Conservation (phyloP, 805 yeast genomes). For the Pichia cephalocereana region DNA sequence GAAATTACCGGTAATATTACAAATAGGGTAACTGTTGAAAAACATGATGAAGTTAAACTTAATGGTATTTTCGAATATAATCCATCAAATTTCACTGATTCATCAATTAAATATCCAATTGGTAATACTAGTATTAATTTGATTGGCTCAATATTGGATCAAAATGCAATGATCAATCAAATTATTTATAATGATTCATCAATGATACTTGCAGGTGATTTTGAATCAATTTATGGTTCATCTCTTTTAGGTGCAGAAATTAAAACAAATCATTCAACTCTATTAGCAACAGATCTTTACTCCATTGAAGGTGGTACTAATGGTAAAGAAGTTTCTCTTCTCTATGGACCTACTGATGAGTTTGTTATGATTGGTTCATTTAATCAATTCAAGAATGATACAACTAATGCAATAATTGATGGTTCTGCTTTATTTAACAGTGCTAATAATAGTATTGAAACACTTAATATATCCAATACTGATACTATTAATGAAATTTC, state of each 20-base stretch:
- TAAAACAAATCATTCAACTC: constrained; percentile 8
- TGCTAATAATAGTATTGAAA: constrained; percentile 31
- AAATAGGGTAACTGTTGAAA: background rate
- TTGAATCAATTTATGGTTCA: constrained; percentile 28
- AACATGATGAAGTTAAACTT: constrained; percentile 19
- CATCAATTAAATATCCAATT: constrained; percentile 23
- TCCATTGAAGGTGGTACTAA: constrained; percentile 32
- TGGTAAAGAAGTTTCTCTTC: constrained; percentile 16
- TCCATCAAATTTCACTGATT: constrained; percentile 43
- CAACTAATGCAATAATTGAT: constrained; percentile 16
- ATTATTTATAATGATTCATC: constrained; percentile 25
- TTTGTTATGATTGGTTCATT: constrained; percentile 37
- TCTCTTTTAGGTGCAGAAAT: constrained; percentile 29
- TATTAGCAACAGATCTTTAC: constrained; percentile 3
- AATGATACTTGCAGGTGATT: constrained; percentile 42
- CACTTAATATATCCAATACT: constrained; percentile 19
- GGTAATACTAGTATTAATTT: constrained; percentile 41
- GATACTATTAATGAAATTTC: constrained; percentile 16
- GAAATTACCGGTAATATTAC: constrained; percentile 5
- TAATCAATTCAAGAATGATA: constrained; percentile 20
- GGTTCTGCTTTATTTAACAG: constrained; percentile 24
- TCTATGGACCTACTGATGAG: constrained; percentile 21
- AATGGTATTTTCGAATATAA: constrained; percentile 84
- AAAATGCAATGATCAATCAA: constrained; percentile 32
- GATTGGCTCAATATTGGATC: constrained; percentile 29